Conservation (phyloP, 2,329 filamentous ascomycete species). For the Zymoseptoria brevis region DNA sequence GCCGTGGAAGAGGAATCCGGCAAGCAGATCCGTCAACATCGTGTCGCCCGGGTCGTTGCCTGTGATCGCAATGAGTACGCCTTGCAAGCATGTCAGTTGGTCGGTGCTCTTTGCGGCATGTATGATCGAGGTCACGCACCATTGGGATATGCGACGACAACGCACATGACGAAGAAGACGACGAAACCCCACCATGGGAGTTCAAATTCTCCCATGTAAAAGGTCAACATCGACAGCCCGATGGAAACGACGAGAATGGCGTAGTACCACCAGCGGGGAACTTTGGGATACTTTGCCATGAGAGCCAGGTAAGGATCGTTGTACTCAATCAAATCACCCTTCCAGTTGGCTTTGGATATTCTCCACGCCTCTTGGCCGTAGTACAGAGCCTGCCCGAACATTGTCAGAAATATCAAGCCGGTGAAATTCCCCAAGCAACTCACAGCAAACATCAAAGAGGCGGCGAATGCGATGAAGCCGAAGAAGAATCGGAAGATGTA, state of each 20-base stretch:
- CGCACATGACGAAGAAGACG: slow-evolving; percentile 21
- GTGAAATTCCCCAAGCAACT: neutral
- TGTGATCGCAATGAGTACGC: neutral
- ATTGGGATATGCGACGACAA: slow-evolving; percentile 26
- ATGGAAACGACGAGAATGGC: slow-evolving; percentile 21
- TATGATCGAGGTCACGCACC: slow-evolving; percentile 4
- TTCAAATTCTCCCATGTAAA: slow-evolving; percentile 24
- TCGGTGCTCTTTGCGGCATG: neutral
- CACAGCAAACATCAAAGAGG: slow-evolving; percentile 24
- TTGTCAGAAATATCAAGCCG: neutral
- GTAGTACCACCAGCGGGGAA: slow-evolving; percentile 30
- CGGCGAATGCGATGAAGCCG: slow-evolving; percentile 30
- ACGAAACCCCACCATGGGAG: slow-evolving; percentile 30
- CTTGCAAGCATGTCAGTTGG: neutral
- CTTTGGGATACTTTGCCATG: slow-evolving; percentile 22
- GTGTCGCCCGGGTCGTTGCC: neutral
- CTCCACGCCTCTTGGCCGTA: slow-evolving; percentile 19
- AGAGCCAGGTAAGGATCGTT: slow-evolving; percentile 28
- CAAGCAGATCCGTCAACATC: slow-evolving; percentile 27
- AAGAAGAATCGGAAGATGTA: slow-evolving; percentile 27
- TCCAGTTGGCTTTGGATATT: slow-evolving; percentile 14
- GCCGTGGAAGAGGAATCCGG: slow-evolving; percentile 26
- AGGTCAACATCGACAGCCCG: slow-evolving; percentile 21
- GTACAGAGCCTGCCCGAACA: slow-evolving; percentile 13
- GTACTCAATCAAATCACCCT: slow-evolving; percentile 18